Percentiles rank a stretch among this genome's conserved stretches.
phyloP scores from a whole-genome alignment of 202 grass and related monocot species.

The Elaeis oleifera region DNA sequence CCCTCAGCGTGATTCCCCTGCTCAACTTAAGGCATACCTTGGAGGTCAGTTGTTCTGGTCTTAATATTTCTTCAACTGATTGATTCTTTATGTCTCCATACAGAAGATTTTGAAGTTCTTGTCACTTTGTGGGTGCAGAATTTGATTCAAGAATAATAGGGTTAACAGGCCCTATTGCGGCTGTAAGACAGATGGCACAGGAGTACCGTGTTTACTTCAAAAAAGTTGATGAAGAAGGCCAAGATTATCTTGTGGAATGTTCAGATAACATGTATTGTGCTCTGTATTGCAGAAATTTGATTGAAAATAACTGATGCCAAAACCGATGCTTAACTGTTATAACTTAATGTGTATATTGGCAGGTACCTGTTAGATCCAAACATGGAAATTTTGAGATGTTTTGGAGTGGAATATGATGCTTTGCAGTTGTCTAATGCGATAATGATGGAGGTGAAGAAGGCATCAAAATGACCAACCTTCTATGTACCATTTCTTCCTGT shows the following conservation, averaged over 20 bases:
- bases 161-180: conserved; percentile 50
- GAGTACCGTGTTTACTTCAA: conserved; percentile 93
- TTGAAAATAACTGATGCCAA: neutral
- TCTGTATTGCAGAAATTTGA: neutral
- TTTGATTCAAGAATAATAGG: conserved; percentile 84
- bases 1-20: conserved; percentile 79
- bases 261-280: conserved; percentile 70
- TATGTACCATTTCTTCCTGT: too few species aligned
- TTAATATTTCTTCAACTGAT: conserved; percentile 14
- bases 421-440: conserved; percentile 66
- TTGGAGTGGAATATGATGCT: conserved; percentile 68
- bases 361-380: conserved; percentile 93
- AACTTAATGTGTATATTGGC: neutral
- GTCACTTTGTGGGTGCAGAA: conserved; percentile 43
- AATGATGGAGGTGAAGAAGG: conserved; percentile 50
- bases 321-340: too few species aligned
- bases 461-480: conserved; percentile 28
- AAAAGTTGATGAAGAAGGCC: conserved; percentile 69
- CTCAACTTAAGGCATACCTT: conserved; percentile 85
- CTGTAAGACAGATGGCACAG: conserved; percentile 88
- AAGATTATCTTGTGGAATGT: conserved; percentile 88
- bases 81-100: neutral
- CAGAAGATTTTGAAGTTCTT: conserved; percentile 13
- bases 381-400: conserved; percentile 75
- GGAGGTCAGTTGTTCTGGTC: conserved; percentile 43